phyloP scores from a whole-genome alignment of 306 rosid species.

The Erythrophleum fordii region DNA sequence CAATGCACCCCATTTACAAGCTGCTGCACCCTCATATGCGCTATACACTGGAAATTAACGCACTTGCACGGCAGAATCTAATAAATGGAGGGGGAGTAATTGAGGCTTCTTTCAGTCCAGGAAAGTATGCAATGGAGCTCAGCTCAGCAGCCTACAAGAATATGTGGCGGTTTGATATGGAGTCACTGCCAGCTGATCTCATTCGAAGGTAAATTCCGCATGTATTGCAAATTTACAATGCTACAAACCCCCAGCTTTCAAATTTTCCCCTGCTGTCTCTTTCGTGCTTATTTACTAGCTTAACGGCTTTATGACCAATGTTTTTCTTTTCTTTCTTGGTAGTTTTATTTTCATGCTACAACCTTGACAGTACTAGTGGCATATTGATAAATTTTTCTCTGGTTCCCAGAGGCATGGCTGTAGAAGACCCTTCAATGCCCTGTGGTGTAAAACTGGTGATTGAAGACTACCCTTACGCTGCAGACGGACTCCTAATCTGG shows the following conservation, averaged over 20 bases:
- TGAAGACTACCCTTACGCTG: slow-evolving; percentile 95
- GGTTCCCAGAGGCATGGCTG: slow-evolving; percentile 89
- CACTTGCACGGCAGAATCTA: slow-evolving; percentile 83
- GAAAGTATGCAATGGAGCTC: slow-evolving; percentile 84
- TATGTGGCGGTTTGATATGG: slow-evolving; percentile 91
- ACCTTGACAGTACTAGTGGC: slow-evolving; percentile 5
- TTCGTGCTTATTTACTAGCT: neutral
- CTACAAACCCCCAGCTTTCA: neutral
- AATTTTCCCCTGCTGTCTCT: neutral
- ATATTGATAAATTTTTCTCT: neutral
- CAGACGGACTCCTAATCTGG: slow-evolving; percentile 94
- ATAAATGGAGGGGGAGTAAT: slow-evolving; percentile 95
- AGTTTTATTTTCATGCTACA: neutral
- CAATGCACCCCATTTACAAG: slow-evolving; percentile 92
- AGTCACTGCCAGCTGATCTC: slow-evolving; percentile 92
- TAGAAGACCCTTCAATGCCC: slow-evolving; percentile 76
- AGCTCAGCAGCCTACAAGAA: slow-evolving; percentile 89
- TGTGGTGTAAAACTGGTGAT: slow-evolving; percentile 80
- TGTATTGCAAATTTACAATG: neutral
- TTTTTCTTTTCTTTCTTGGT: neutral
- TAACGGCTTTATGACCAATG: neutral
- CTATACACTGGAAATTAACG: slow-evolving; percentile 89
- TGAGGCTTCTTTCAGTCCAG: slow-evolving; percentile 89
- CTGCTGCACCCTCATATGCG: slow-evolving; percentile 96
- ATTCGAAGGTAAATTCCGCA: slow-evolving; percentile 63